These are phyloP conservation scores for Colletotrichum abscissum DNA, from an alignment of 2,329 filamentous ascomycete species.

Conservation along the genomic window DNA sequence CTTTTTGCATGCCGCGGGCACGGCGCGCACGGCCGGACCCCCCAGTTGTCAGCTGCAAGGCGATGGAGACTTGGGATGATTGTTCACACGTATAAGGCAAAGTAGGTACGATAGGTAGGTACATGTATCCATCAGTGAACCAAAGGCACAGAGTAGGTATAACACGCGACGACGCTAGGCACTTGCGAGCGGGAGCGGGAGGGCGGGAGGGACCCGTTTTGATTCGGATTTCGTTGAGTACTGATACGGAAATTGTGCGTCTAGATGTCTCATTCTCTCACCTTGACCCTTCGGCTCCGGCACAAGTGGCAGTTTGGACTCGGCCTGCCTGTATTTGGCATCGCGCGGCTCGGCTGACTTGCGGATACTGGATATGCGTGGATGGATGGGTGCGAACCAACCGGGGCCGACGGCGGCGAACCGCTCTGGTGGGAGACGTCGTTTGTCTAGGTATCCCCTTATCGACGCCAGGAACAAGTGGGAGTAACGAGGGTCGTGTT, in stretches of 20 bases:
- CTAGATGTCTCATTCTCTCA: constrained; percentile 36
- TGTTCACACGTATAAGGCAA: background rate
- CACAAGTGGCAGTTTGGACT: constrained; percentile 55
- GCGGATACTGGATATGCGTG: background rate
- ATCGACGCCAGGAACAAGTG: background rate
- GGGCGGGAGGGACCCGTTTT: background rate
- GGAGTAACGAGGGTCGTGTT: no score
- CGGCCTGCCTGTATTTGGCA: constrained; percentile 55
- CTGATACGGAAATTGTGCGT: background rate
- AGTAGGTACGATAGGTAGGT: background rate
- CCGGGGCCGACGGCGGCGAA: background rate
- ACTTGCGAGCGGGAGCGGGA: background rate
- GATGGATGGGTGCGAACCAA: background rate
- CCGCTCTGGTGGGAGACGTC: background rate
- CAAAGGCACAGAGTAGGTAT: background rate
- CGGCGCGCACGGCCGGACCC: no score
- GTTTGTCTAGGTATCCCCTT: background rate
- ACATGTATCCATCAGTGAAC: background rate
- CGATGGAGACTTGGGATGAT: background rate
- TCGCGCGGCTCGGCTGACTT: constrained; percentile 31
- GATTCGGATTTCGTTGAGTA: background rate
- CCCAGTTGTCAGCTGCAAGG: constrained; percentile 13
- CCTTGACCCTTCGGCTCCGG: constrained; percentile 53
- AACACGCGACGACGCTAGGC: background rate
- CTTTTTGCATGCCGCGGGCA: constrained; percentile 37